Percentiles rank a stretch among this genome's conserved stretches.
Evolutionary conservation across 257 asterid species (phyloP).

Genomic region (Solanum lycopersicoides): DNA sequence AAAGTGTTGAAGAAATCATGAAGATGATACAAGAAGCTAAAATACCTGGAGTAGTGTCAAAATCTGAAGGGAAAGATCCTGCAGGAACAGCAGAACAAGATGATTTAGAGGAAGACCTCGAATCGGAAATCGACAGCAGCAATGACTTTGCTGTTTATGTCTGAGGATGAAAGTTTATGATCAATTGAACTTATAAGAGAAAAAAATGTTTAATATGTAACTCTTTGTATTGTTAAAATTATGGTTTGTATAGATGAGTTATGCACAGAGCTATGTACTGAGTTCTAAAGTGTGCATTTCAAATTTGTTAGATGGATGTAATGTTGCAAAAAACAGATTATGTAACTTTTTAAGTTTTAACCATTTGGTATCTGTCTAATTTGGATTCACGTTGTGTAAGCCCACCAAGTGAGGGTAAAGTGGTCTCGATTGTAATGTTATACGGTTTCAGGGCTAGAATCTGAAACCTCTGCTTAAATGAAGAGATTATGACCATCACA

Average conservation of each 20-base stretch:
- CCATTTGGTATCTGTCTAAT: neutral
- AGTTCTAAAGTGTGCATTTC: neutral
- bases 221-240: neutral
- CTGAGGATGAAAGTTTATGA: neutral
- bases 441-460: neutral
- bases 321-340: neutral
- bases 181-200: neutral
- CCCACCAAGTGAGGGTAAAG: neutral
- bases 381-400: neutral
- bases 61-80: neutral
- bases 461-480: neutral
- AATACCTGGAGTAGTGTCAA: constrained; percentile 10
- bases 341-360: neutral
- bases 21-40: constrained; percentile 70
- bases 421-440: too few species aligned
- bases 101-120: constrained; percentile 21
- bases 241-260: neutral
- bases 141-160: constrained; percentile 7
- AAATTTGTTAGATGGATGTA: neutral
- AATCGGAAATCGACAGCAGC: constrained; percentile 24
- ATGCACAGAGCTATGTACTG: neutral
- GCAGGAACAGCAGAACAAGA: constrained; percentile 9
- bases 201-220: neutral
- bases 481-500: neutral
- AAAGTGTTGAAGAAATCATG: constrained; percentile 75